A percentile compares a stretch with the other conserved stretches of the same genome.
Evolutionary conservation across 139 green algal genomes (phyloP).

Genomic region (Astrephomene gubernaculifera): DNA sequence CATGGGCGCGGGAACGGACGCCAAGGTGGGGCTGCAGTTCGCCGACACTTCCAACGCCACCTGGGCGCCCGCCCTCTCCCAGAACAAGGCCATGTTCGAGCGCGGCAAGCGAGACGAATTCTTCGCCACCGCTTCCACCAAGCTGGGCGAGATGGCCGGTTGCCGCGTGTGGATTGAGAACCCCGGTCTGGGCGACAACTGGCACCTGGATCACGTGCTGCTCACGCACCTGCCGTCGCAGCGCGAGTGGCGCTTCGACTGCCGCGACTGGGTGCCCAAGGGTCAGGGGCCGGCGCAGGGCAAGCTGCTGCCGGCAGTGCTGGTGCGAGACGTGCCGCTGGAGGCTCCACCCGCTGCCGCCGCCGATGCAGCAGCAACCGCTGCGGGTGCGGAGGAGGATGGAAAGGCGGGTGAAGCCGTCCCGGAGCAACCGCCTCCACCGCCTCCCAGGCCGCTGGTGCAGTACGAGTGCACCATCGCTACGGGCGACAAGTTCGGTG

Average conservation of each 20-base stretch:
- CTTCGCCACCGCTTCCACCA: constrained; percentile 11
- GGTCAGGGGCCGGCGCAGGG: constrained; percentile 28
- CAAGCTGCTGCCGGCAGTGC: constrained; percentile 19
- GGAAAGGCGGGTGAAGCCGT: not conserved
- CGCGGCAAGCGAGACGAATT: constrained; percentile 43
- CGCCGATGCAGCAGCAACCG: not conserved
- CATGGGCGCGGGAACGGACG: constrained; percentile 59
- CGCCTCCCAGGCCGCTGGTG: constrained; percentile 14
- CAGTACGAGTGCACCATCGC: constrained; percentile 49
- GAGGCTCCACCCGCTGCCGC: not conserved
- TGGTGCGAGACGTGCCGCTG: constrained; percentile 52
- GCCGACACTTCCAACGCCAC: constrained; percentile 29
- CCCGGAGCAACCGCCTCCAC: not conserved
- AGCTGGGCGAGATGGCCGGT: constrained; percentile 14
- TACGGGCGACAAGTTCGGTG: constrained; percentile 60
- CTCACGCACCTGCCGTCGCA: constrained; percentile 52
- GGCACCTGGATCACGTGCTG: constrained; percentile 53
- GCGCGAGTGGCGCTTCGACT: constrained; percentile 54
- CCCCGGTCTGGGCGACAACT: constrained; percentile 44
- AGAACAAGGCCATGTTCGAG: constrained; percentile 58
- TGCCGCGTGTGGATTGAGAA: constrained; percentile 49
- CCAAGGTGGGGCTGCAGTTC: constrained; percentile 50
- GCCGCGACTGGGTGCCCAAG: constrained; percentile 56
- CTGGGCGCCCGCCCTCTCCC: constrained; percentile 48
- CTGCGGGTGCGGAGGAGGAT: no score